Evolutionary conservation across 2,329 filamentous ascomycete species (phyloP).

Genomic region (Pseudocercospora vitis): DNA sequence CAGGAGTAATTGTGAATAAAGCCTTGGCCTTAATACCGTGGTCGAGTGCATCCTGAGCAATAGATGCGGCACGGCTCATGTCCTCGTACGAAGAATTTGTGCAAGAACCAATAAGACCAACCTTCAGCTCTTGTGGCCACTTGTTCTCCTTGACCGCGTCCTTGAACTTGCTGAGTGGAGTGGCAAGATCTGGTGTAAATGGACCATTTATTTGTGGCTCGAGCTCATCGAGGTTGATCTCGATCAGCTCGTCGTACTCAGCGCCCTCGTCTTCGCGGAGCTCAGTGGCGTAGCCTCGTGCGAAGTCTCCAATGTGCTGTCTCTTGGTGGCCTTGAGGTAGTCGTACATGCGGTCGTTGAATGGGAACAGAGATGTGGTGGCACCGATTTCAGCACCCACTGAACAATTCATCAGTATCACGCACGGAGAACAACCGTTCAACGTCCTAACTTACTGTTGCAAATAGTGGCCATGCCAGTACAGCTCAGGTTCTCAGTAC

Average conservation of each 20-base stretch:
- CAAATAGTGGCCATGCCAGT: slow-evolving; percentile 87
- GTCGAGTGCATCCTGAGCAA: slow-evolving; percentile 84
- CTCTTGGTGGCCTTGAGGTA: slow-evolving; percentile 93
- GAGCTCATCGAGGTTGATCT: slow-evolving; percentile 91
- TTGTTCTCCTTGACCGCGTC: slow-evolving; percentile 89
- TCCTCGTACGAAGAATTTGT: slow-evolving; percentile 89
- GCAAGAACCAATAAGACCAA: slow-evolving; percentile 96
- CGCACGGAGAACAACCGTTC: no score
- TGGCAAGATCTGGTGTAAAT: slow-evolving; percentile 97
- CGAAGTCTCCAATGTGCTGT: slow-evolving; percentile 83
- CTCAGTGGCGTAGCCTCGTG: slow-evolving; percentile 78
- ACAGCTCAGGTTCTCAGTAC: slow-evolving; percentile 70
- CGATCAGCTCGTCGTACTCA: slow-evolving; percentile 93
- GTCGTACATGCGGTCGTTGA: slow-evolving; percentile 97
- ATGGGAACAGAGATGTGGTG: slow-evolving; percentile 93
- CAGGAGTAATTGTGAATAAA: slow-evolving; percentile 91
- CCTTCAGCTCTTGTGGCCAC: slow-evolving; percentile 96
- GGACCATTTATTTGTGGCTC: slow-evolving; percentile 99
- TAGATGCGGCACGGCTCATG: slow-evolving; percentile 89
- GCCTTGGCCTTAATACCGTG: slow-evolving; percentile 94
- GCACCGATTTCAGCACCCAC: slow-evolving; percentile 69
- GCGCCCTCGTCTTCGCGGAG: slow-evolving; percentile 85
- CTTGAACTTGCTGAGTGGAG: slow-evolving; percentile 96
- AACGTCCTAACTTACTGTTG: slow-evolving; percentile 37
- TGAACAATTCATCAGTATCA: neutral